phyloP scores from a whole-genome alignment of 2,329 filamentous ascomycete genomes.

The Plenodomus tracheiphilus region DNA sequence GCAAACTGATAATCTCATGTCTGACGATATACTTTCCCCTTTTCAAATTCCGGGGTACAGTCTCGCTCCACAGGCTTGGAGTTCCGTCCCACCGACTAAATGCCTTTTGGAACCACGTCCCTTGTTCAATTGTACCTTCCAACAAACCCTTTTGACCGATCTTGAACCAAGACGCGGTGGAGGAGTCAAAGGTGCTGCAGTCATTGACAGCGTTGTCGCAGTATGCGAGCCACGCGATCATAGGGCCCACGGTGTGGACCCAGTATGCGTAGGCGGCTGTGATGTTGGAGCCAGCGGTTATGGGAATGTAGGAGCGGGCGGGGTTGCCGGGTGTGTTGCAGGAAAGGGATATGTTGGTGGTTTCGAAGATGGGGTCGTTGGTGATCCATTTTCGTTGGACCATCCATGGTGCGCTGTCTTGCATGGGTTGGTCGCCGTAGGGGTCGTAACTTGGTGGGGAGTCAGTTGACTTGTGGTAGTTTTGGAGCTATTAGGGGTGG shows the following conservation, averaged over 20 bases:
- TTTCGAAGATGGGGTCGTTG: conserved; percentile 32
- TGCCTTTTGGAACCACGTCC: conserved; percentile 31
- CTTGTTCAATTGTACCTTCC: conserved; percentile 22
- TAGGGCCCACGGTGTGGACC: conserved; percentile 37
- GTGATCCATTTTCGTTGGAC: conserved; percentile 37
- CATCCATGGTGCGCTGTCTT: conserved; percentile 27
- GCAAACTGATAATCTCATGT: conserved; percentile 36
- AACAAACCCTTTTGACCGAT: conserved; percentile 28
- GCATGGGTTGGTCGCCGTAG: conserved; percentile 20
- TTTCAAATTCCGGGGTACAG: conserved; percentile 21
- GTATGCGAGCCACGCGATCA: conserved; percentile 34
- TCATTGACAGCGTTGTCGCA: conserved; percentile 20
- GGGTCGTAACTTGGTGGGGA: conserved; percentile 28
- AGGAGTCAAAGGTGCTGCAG: conserved; percentile 21
- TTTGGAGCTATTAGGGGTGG: background rate
- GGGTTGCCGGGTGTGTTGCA: conserved; percentile 35
- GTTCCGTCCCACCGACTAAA: conserved; percentile 31
- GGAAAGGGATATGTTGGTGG: conserved; percentile 24
- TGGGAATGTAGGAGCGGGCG: conserved; percentile 28
- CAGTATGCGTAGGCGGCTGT: conserved; percentile 34
- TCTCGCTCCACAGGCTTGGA: conserved; percentile 32
- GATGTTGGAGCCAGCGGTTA: conserved; percentile 29
- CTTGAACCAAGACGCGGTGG: conserved; percentile 31
- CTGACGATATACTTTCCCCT: conserved; percentile 31
- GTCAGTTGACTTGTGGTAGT: background rate